phyloP scores from a whole-genome alignment of 441 rosid genomes.

The Euphorbia schlechtendalii region DNA sequence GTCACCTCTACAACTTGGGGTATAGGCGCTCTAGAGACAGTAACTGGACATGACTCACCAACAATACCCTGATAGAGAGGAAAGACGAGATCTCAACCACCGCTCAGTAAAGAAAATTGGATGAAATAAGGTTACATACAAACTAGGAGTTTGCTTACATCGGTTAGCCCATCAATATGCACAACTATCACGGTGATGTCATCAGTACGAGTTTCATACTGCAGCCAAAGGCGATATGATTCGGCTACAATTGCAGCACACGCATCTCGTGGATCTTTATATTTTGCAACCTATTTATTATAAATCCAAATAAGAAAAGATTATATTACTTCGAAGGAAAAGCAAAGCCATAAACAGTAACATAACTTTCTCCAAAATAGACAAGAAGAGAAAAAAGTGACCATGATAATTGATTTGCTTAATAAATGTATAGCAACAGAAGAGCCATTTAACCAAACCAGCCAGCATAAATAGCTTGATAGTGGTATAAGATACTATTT shows the following conservation, averaged over 20 bases:
- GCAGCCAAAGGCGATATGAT: slow-evolving; percentile 98
- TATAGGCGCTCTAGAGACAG: slow-evolving; percentile 43
- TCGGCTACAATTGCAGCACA: slow-evolving; percentile 99
- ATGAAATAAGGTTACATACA: slow-evolving; percentile 10
- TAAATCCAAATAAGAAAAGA: slow-evolving; percentile 5
- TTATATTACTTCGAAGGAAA: background rate
- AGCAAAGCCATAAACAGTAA: too few relatives aligned
- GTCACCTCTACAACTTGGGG: slow-evolving; percentile 82
- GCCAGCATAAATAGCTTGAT: background rate
- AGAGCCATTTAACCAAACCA: background rate
- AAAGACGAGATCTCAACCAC: slow-evolving; percentile 7
- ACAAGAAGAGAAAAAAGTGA: background rate
- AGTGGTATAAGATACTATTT: background rate
- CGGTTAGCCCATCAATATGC: slow-evolving; percentile 68
- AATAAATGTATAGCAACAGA: too few relatives aligned
- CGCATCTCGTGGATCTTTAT: slow-evolving; percentile 98
- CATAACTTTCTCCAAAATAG: background rate
- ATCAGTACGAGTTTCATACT: slow-evolving; percentile 99
- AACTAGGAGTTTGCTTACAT: slow-evolving; percentile 43
- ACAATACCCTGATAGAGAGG: slow-evolving; percentile 42
- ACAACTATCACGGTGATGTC: slow-evolving; percentile 97
- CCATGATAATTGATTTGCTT: too few relatives aligned
- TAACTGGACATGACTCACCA: slow-evolving; percentile 40
- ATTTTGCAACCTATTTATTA: slow-evolving; percentile 71
- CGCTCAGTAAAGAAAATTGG: slow-evolving; percentile 18